Conservation (phyloP, 495 filamentous ascomycete species). For the Neurospora pannonica region DNA sequence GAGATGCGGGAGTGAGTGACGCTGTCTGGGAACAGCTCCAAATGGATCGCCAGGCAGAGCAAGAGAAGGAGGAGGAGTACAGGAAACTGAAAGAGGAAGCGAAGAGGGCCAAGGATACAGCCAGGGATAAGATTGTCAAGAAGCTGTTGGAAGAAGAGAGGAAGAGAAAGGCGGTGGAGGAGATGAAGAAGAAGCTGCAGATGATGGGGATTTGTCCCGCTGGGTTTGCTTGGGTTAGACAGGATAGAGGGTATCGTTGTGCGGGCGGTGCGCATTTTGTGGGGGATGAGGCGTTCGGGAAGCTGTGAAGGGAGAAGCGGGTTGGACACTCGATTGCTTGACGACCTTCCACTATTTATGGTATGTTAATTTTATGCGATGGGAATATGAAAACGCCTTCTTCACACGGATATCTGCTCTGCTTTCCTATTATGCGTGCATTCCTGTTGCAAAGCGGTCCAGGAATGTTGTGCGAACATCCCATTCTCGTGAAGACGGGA, state of each 20-base stretch:
- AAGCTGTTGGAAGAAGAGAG: constrained; percentile 22
- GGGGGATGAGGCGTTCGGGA: constrained; percentile 7
- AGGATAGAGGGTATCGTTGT: constrained; percentile 45
- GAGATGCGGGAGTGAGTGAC: constrained; percentile 52
- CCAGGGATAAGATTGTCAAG: constrained; percentile 19
- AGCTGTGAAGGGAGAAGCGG: neutral
- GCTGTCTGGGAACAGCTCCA: constrained; percentile 52
- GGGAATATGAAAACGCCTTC: too few relatives aligned
- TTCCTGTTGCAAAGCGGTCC: neutral
- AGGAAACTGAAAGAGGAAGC: constrained; percentile 13
- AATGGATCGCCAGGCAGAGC: constrained; percentile 30
- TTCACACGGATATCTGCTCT: neutral
- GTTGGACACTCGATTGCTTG: neutral
- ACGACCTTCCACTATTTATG: neutral
- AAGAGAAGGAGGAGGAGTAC: constrained; percentile 23
- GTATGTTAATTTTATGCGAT: too few relatives aligned
- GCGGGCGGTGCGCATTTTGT: constrained; percentile 43
- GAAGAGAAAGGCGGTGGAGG: constrained; percentile 27
- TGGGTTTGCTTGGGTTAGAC: constrained; percentile 48
- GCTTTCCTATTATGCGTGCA: accelerated
- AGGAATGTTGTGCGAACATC: neutral
- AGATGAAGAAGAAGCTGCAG: constrained; percentile 32
- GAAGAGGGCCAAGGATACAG: constrained; percentile 10
- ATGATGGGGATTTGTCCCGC: constrained; percentile 39
- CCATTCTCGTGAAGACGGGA: neutral